Evolutionary conservation across 108 stramenopile genomes (phyloP).

Genomic region (Skeletonema menzelii): DNA sequence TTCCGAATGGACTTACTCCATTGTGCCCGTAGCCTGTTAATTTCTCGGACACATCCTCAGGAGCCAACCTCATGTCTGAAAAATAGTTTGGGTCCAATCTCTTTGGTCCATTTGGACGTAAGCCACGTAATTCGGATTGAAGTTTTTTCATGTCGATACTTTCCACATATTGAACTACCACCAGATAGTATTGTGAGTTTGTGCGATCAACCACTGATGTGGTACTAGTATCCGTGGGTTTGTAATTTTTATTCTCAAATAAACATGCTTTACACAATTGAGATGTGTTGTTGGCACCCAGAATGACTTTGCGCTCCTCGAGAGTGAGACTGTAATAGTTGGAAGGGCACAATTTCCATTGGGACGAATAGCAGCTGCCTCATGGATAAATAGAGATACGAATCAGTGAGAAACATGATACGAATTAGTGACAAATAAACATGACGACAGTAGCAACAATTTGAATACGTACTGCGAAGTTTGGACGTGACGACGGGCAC

Average conservation of each 20-base stretch:
- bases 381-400: no score
- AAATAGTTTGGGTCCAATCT: slow-evolving; percentile 49
- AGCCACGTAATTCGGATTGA: slow-evolving; percentile 57
- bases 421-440: slow-evolving; percentile 50
- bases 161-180: slow-evolving; percentile 82
- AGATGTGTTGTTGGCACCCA: slow-evolving; percentile 49
- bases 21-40: slow-evolving; percentile 81
- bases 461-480: no score
- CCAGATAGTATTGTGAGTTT: slow-evolving; percentile 73
- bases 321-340: slow-evolving; percentile 66
- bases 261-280: slow-evolving; percentile 79
- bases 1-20: slow-evolving; percentile 81
- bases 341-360: slow-evolving; percentile 70
- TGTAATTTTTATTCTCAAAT: slow-evolving; percentile 78
- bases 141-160: slow-evolving; percentile 67
- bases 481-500: slow-evolving; percentile 60
- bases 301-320: slow-evolving; percentile 54
- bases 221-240: slow-evolving; percentile 6
- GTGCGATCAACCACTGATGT: slow-evolving; percentile 19
- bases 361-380: no score
- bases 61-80: slow-evolving; percentile 74
- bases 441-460: no score
- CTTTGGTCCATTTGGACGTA: slow-evolving; percentile 40
- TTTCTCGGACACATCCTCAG: slow-evolving; percentile 60
- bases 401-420: no score